Evolutionary conservation across 768 basidiomycete species (phyloP).

Genomic region (Crassisporium funariophilum): DNA sequence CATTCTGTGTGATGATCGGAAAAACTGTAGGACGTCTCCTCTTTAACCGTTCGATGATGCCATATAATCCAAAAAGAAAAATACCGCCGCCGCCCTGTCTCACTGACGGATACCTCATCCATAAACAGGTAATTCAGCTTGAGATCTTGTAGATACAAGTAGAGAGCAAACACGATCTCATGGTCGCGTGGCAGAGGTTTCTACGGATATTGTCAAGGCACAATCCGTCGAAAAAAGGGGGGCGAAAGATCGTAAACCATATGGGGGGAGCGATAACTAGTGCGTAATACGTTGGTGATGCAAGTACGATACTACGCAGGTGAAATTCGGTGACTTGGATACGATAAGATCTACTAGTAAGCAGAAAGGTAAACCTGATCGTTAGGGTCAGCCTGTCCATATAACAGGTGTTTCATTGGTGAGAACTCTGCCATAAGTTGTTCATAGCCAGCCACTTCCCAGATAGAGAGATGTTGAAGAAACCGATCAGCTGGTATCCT

Average conservation of each 20-base stretch:
- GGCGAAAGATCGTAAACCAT: conserved; percentile 19
- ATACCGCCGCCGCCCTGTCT: conserved; percentile 13
- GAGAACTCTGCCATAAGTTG: conserved; percentile 12
- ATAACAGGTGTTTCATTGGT: conserved; percentile 22
- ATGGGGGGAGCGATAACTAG: conserved; percentile 18
- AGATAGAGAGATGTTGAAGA: conserved; percentile 4
- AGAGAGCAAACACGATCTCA: conserved; percentile 24
- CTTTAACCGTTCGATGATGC: conserved; percentile 41
- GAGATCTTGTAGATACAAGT: conserved; percentile 5
- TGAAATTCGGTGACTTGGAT: conserved; percentile 30
- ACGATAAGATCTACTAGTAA: conserved; percentile 32
- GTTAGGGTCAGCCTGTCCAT: conserved; percentile 17
- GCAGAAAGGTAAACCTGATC: conserved; percentile 10
- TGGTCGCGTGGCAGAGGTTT: conserved; percentile 36
- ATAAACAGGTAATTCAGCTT: conserved; percentile 6
- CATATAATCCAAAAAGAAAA: conserved; percentile 11
- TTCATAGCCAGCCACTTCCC: conserved; percentile 4
- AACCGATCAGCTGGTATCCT: conserved; percentile 14
- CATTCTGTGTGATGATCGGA: conserved; percentile 43
- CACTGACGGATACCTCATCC: conserved; percentile 7
- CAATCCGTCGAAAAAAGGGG: conserved; percentile 16
- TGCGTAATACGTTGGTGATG: conserved; percentile 15
- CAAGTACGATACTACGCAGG: conserved; percentile 17
- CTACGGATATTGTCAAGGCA: conserved; percentile 36
- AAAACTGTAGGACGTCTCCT: conserved; percentile 30